A percentile compares a stretch with the other conserved stretches of the same genome.
Evolutionary conservation across 371 early-diverging fungal species (phyloP).

Genomic region (Choanephora cucurbitarum): DNA sequence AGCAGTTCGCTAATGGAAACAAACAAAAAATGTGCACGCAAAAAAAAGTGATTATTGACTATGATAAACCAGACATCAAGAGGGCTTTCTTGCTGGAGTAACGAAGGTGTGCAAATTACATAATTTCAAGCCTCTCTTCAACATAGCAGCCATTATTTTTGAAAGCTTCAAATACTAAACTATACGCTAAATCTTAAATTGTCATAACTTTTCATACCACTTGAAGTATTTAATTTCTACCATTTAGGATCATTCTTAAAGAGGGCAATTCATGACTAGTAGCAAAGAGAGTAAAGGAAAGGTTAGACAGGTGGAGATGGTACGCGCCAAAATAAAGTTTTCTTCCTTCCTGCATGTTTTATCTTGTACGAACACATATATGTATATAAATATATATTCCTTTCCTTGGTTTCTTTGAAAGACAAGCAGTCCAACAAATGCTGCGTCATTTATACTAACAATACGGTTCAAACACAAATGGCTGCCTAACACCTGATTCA

Average conservation of each 20-base stretch:
- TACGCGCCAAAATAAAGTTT: slow-evolving; percentile 31
- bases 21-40: too few species aligned
- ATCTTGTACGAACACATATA: neutral
- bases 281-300: neutral
- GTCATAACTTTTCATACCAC: neutral
- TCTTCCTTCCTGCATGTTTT: neutral
- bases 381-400: slow-evolving; percentile 1
- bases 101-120: slow-evolving; percentile 5
- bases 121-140: neutral
- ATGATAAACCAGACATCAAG: too few species aligned
- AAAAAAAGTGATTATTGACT: too few species aligned
- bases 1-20: too few species aligned
- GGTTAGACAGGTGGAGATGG: neutral
- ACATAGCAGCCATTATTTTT: too few species aligned
- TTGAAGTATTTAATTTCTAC: slow-evolving; percentile 6
- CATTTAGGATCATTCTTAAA: neutral
- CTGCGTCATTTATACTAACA: slow-evolving; percentile 32
- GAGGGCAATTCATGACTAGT: neutral
- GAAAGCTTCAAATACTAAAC: neutral
- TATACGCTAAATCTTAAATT: slow-evolving; percentile 1
- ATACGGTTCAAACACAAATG: slow-evolving; percentile 26
- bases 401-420: neutral
- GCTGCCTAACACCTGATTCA: slow-evolving; percentile 18
- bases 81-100: too few species aligned
- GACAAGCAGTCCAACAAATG: slow-evolving; percentile 2